Evolutionary conservation across 2,329 filamentous ascomycete genomes (phyloP), one percentile per base, ranked within the genome.

Genomic region (Lasiodiplodia hormozganensis): DNA sequence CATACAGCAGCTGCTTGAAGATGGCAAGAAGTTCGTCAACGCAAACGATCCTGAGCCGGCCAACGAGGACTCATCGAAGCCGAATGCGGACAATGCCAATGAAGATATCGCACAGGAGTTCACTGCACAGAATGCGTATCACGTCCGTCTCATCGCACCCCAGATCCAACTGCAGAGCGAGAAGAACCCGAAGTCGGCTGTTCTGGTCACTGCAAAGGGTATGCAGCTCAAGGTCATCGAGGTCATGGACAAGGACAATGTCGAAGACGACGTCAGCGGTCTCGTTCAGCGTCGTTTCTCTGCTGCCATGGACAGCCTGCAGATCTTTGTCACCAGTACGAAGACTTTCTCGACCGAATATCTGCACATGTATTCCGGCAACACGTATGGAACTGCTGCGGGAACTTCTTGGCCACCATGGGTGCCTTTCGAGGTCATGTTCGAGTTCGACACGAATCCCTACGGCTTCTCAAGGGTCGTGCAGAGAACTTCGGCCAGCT

Each of bases 151-250:
- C 51, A 97, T 99, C 74, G 96, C 95, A 6, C 96, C 96, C 16
- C 96, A 99, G 78, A 97, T 99, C 69, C 96, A 99, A 78, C 86
- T 99, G 54, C 95, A 99, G 77, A 98, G 96, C 78, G 96, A 99
- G 76, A 98, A 97, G 85, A 98, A 99, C 79, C 91, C 91, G 70
- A 97, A 97, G 79, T 92, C 97, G 69, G 96, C 96, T n/a, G 92
- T 97, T 5, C 85, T 99, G n/a, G 90, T 98, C 57, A 96, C 95
- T 3, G 94, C 94, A 34, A 98, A 98, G 80, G 93, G 94, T 65
- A 99, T 99, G 94, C 94, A 98, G 79, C 88, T 98, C 68, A 98
- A 98, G 82, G 92, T 99, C 12, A 88, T 99, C 23, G 95, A 97
- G 72, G 95, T 99, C 74, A 97, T 98, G 92, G 96, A 99, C 81